phyloP scores from a whole-genome alignment of 768 basidiomycete species.

The Clitopilus passeckerianus region DNA sequence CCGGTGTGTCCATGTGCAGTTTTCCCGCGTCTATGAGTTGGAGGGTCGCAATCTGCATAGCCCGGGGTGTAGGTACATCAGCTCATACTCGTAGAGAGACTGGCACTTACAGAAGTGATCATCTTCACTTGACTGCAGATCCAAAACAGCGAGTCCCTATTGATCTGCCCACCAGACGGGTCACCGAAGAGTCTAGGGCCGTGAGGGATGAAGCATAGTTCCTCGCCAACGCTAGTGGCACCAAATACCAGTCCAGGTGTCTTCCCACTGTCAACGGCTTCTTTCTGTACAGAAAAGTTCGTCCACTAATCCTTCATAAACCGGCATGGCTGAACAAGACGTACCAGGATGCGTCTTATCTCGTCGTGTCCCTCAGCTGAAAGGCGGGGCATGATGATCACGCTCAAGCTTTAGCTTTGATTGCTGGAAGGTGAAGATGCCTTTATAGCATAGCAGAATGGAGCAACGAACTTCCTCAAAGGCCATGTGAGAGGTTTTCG shows the following conservation, averaged over 20 bases:
- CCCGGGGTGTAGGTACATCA: background rate
- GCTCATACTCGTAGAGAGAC: background rate
- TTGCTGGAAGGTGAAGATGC: no score
- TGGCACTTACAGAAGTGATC: constrained; percentile 20
- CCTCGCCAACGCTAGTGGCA: constrained; percentile 19
- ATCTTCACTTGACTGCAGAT: constrained; percentile 34
- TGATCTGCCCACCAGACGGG: constrained; percentile 16
- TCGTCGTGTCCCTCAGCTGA: background rate
- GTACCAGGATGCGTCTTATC: constrained; percentile 6
- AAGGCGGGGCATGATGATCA: background rate
- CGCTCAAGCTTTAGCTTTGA: no score
- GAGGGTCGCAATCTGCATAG: constrained; percentile 21
- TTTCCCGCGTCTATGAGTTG: constrained; percentile 29
- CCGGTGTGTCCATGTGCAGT: constrained; percentile 23
- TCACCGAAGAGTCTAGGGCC: constrained; percentile 19
- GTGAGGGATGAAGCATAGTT: constrained; percentile 18
- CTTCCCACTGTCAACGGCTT: constrained; percentile 11
- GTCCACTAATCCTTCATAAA: background rate
- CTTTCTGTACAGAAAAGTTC: background rate
- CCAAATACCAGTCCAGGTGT: constrained; percentile 23
- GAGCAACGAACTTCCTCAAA: background rate
- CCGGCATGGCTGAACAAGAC: background rate
- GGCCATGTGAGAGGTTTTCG: background rate
- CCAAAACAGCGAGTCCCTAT: constrained; percentile 25
- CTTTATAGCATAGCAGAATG: no score